Conservation (phyloP, 1,139 yeast species). For the Yamadazyma taylorii region DNA sequence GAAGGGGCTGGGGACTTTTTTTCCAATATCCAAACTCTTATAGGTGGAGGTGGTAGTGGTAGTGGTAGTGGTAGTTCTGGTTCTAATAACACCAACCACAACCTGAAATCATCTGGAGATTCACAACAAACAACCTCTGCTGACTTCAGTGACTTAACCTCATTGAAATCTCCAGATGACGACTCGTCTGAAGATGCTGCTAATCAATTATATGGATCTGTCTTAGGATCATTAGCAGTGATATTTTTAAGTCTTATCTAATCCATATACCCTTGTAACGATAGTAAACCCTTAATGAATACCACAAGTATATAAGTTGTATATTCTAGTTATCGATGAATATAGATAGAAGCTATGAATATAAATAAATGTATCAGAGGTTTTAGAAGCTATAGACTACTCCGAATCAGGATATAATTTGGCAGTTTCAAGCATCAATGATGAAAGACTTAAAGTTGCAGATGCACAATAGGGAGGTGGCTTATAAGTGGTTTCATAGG, state of each 20-base stretch:
- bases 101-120: neutral
- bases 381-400: neutral
- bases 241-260: slow-evolving; percentile 1
- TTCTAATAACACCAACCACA: neutral
- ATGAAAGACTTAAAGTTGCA: neutral
- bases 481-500: no score
- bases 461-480: slow-evolving; percentile 1
- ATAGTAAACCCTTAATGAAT: no score
- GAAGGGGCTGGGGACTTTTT: slow-evolving; percentile 1
- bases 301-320: neutral
- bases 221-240: slow-evolving; percentile 7
- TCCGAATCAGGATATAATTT: neutral
- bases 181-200: slow-evolving; percentile 11
- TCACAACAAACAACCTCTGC: no score
- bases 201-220: slow-evolving; percentile 7
- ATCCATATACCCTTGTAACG: neutral
- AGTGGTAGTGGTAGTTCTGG: neutral
- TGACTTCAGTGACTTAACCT: no score
- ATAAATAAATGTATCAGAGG: no score
- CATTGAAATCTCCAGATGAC: neutral
- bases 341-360: no score
- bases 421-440: neutral
- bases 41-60: neutral
- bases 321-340: slow-evolving; percentile 1
- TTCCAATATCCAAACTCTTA: no score